phyloP scores from a whole-genome alignment of 768 basidiomycete genomes.

The Tricholoma flavovirens region DNA sequence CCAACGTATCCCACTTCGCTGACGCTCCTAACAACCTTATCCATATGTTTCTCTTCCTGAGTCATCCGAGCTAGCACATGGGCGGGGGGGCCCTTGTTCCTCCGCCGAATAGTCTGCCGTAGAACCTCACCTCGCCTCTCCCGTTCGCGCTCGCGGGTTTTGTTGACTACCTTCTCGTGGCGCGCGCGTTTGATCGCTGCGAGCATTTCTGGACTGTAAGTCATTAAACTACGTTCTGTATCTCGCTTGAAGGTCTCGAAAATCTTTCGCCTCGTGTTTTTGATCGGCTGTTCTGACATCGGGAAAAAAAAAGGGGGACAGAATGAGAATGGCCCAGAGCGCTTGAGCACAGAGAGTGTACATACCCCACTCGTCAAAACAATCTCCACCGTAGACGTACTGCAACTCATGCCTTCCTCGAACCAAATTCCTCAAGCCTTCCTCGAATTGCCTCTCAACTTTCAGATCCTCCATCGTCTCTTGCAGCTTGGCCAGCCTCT shows the following conservation, averaged over 20 bases:
- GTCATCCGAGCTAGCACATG: slow-evolving; percentile 54
- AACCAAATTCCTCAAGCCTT: slow-evolving; percentile 13
- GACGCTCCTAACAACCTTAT: slow-evolving; percentile 45
- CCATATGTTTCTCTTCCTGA: slow-evolving; percentile 37
- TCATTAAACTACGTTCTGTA: slow-evolving; percentile 31
- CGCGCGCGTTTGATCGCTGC: slow-evolving; percentile 50
- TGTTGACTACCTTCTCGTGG: slow-evolving; percentile 54
- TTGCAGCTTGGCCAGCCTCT: slow-evolving; percentile 24
- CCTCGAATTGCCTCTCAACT: slow-evolving; percentile 33
- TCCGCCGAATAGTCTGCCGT: slow-evolving; percentile 38
- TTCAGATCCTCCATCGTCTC: slow-evolving; percentile 26
- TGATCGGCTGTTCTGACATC: slow-evolving; percentile 34
- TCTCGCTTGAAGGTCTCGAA: slow-evolving; percentile 33
- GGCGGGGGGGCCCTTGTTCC: slow-evolving; percentile 56
- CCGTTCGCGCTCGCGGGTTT: slow-evolving; percentile 53
- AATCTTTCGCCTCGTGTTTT: slow-evolving; percentile 25
- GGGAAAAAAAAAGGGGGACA: no score
- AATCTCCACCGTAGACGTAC: slow-evolving; percentile 9
- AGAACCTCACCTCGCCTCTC: slow-evolving; percentile 63
- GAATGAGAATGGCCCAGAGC: background rate
- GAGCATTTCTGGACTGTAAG: slow-evolving; percentile 47
- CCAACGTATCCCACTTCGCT: slow-evolving; percentile 71
- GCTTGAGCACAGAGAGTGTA: slow-evolving; percentile 5
- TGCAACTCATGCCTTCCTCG: background rate
- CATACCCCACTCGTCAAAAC: slow-evolving; percentile 36